These are phyloP conservation scores for Helotiales sp. DNA, from an alignment of 2,329 filamentous ascomycete genomes.

Conservation along the genomic window DNA sequence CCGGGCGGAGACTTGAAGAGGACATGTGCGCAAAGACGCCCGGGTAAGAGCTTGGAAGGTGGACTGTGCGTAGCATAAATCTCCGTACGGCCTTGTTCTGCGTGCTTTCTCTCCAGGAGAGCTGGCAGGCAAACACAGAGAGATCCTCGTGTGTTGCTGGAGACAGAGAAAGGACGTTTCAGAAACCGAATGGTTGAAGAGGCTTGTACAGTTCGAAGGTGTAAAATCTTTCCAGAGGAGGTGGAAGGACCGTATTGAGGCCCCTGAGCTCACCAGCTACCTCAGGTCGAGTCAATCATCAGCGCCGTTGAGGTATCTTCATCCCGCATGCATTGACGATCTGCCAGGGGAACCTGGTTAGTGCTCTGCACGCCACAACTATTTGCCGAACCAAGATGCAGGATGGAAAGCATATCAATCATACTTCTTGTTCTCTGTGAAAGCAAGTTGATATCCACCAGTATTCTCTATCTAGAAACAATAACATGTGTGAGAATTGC, in stretches of 20 bases:
- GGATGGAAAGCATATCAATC: not conserved
- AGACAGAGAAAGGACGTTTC: too few relatives aligned
- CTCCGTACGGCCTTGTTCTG: slow-evolving; percentile 11
- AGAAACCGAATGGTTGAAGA: not conserved
- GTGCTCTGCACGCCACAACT: slow-evolving; percentile 20
- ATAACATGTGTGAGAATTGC: not conserved
- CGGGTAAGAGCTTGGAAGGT: slow-evolving; percentile 19
- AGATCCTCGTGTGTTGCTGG: not conserved
- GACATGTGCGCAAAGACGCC: not conserved
- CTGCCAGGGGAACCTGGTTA: slow-evolving; percentile 16
- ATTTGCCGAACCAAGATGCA: slow-evolving; percentile 14
- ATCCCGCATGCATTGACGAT: slow-evolving; percentile 19
- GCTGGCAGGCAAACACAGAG: not conserved
- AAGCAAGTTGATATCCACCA: not conserved
- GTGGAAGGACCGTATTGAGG: not conserved
- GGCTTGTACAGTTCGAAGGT: too few relatives aligned
- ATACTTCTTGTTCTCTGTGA: not conserved
- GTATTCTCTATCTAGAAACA: not conserved
- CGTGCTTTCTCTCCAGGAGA: not conserved
- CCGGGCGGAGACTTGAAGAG: not conserved
- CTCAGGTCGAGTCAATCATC: not conserved
- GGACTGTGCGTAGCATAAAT: slow-evolving; percentile 18
- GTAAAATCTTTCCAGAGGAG: not conserved
- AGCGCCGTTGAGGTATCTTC: slow-evolving; percentile 16
- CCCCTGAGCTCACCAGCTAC: not conserved